These are phyloP conservation scores for Fusarium musae DNA, from an alignment of 2,329 filamentous ascomycete genomes.

Conservation along the genomic window DNA sequence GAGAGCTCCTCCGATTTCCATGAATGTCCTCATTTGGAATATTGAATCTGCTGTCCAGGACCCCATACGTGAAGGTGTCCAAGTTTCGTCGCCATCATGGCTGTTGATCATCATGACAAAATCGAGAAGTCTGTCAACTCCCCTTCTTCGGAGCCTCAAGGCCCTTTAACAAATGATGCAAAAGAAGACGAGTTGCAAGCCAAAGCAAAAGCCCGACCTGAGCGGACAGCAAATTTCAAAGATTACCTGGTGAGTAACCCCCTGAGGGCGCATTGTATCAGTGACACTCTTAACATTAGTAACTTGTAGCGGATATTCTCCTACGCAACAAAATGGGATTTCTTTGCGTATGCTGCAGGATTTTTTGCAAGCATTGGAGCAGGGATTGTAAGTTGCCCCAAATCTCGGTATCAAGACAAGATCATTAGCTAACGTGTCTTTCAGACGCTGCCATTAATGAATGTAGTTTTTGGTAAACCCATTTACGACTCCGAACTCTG, in stretches of 20 bases:
- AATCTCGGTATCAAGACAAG: neutral
- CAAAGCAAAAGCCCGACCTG: slow-evolving; percentile 53
- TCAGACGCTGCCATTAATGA: slow-evolving; percentile 67
- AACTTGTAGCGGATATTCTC: slow-evolving; percentile 59
- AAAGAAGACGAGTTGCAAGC: slow-evolving; percentile 45
- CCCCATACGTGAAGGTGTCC: neutral
- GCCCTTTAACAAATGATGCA: neutral
- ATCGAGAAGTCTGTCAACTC: slow-evolving; percentile 27
- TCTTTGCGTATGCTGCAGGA: slow-evolving; percentile 59
- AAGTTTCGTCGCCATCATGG: slow-evolving; percentile 22
- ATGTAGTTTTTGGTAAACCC: slow-evolving; percentile 64
- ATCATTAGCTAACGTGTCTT: neutral
- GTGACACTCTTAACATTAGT: neutral
- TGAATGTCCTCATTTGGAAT: neutral
- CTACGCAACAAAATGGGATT: slow-evolving; percentile 66
- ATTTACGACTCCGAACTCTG: too few species aligned
- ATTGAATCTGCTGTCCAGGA: neutral
- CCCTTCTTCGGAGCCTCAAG: slow-evolving; percentile 11
- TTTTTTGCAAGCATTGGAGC: slow-evolving; percentile 61
- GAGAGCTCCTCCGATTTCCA: neutral
- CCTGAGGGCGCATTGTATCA: neutral
- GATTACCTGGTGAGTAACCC: slow-evolving; percentile 55
- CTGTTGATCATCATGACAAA: slow-evolving; percentile 16
- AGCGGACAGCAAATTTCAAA: slow-evolving; percentile 57
- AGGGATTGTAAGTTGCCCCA: slow-evolving; percentile 49